These are phyloP conservation scores for Cladochytrium tenue DNA, from an alignment of 371 early-diverging fungal species.

Conservation along the genomic window DNA sequence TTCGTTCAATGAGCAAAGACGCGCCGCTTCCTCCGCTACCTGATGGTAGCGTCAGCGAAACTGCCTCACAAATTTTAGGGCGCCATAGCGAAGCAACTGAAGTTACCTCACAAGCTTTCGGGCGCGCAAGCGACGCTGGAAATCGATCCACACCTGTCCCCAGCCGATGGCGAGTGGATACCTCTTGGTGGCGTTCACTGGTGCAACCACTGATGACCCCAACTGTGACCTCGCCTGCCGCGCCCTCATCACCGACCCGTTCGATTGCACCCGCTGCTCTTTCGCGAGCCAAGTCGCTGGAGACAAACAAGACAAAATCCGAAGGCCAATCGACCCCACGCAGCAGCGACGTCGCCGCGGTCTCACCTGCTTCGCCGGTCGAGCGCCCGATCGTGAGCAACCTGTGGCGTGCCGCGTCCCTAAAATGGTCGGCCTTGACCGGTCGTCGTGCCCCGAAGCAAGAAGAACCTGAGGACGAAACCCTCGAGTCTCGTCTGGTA, in stretches of 20 bases:
- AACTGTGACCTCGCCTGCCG: background rate
- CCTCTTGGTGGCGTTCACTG: background rate
- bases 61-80: too few species aligned
- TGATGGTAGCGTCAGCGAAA: too few species aligned
- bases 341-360: background rate
- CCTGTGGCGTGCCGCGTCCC: background rate
- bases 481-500: background rate
- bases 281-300: background rate
- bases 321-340: too few species aligned
- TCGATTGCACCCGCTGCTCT: background rate
- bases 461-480: too few species aligned
- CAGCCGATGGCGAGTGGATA: background rate
- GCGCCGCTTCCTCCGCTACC: too few species aligned
- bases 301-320: too few species aligned
- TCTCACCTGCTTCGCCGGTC: background rate
- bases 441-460: background rate
- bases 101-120: too few species aligned
- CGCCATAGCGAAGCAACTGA: too few species aligned
- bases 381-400: background rate
- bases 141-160: too few species aligned
- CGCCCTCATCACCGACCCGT: background rate
- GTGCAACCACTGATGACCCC: background rate
- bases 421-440: background rate
- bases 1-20: too few species aligned
- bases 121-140: too few species aligned